Evolutionary conservation across 2,329 filamentous ascomycete species (phyloP).

Genomic region (Ceratocystis harringtonii): DNA sequence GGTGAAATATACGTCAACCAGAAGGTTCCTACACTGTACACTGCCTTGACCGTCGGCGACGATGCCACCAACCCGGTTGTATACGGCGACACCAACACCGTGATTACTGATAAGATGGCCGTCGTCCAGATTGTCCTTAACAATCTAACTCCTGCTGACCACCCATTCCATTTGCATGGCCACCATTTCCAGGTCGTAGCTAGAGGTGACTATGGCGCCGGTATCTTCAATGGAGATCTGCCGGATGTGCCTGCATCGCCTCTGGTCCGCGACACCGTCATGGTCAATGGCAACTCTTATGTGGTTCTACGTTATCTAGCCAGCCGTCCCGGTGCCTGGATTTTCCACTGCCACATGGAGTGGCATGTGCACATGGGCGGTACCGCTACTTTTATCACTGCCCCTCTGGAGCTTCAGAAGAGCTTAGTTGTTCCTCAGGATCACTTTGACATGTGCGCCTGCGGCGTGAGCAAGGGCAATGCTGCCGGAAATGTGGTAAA

Average conservation of each 20-base stretch:
- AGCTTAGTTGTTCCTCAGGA: conserved; percentile 30
- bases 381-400: conserved; percentile 27
- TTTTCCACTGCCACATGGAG: conserved; percentile 39
- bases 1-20: conserved; percentile 45
- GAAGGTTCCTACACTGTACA: conserved; percentile 57
- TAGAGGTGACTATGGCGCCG: conserved; percentile 19
- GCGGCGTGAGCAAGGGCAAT: conserved; percentile 35
- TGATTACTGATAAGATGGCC: conserved; percentile 27
- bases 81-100: conserved; percentile 32
- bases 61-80: conserved; percentile 29
- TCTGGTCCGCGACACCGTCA: conserved; percentile 36
- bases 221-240: conserved; percentile 24
- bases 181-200: conserved; percentile 40
- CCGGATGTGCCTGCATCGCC: conserved; percentile 23
- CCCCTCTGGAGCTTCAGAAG: conserved; percentile 32
- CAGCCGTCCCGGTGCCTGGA: conserved; percentile 33
- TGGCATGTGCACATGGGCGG: conserved; percentile 39
- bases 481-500: conserved; percentile 43
- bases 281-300: conserved; percentile 33
- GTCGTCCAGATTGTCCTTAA: conserved; percentile 36
- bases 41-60: conserved; percentile 43
- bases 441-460: conserved; percentile 29
- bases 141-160: conserved; percentile 34
- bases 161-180: conserved; percentile 41
- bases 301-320: conserved; percentile 32